These are phyloP conservation scores for baker's yeast (Saccharomyces cerevisiae) DNA, from an alignment of 805 yeast species.

Conservation along the genomic window DNA sequence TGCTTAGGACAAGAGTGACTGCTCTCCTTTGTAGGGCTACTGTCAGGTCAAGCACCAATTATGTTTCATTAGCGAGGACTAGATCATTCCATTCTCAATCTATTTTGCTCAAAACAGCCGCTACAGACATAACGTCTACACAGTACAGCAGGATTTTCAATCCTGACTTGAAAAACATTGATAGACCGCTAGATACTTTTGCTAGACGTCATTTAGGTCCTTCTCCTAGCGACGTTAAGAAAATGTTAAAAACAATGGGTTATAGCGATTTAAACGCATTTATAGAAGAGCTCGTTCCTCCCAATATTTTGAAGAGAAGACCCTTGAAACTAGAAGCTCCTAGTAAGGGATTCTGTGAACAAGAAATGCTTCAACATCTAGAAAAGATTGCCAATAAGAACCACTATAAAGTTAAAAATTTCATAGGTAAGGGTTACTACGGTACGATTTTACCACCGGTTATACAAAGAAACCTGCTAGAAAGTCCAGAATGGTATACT, in stretches of 20 bases:
- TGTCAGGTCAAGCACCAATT: not conserved
- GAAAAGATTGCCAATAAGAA: conserved; percentile 66
- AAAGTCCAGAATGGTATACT: conserved; percentile 97
- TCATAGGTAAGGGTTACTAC: conserved; percentile 91
- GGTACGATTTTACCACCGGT: conserved; percentile 88
- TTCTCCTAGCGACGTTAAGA: conserved; percentile 47
- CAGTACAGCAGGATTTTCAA: conserved; percentile 42
- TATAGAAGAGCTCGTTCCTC: conserved; percentile 66
- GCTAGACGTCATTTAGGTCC: conserved; percentile 90
- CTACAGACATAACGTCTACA: conserved; percentile 49
- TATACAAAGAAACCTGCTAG: conserved; percentile 83
- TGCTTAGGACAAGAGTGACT: conserved; percentile 1
- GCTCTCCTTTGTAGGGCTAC: not conserved
- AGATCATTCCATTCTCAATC: not conserved
- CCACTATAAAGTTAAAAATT: conserved; percentile 53
- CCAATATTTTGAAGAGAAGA: conserved; percentile 61
- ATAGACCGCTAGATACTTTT: conserved; percentile 63
- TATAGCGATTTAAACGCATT: conserved; percentile 62
- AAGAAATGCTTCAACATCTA: conserved; percentile 66
- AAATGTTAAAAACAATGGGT: conserved; percentile 62
- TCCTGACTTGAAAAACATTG: conserved; percentile 24
- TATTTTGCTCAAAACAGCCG: conserved; percentile 4
- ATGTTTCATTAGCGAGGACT: not conserved
- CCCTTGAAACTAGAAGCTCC: conserved; percentile 58
- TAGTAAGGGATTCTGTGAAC: conserved; percentile 66